A percentile compares a stretch with the other conserved stretches of the same genome.
These are phyloP conservation scores for Sungouiella thailandica DNA, from an alignment of 805 yeast species.

Conservation along the genomic window DNA sequence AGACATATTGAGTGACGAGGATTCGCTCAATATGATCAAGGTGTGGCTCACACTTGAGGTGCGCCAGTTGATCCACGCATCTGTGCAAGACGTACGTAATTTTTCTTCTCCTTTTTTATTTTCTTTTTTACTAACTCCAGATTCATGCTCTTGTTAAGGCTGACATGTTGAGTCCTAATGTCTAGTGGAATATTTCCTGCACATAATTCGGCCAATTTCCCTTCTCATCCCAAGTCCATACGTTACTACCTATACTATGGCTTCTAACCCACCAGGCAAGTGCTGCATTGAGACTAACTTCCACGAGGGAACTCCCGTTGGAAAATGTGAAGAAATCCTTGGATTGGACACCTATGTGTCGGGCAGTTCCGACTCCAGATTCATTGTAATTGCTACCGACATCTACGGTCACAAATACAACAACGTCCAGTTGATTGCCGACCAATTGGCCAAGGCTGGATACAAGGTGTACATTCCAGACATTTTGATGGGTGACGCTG, in stretches of 20 bases:
- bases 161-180: slow-evolving; percentile 43
- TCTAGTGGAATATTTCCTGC: too few relatives aligned
- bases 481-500: slow-evolving; percentile 47
- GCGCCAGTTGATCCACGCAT: slow-evolving; percentile 77
- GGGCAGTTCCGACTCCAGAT: slow-evolving; percentile 34
- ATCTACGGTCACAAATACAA: slow-evolving; percentile 56
- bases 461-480: slow-evolving; percentile 76
- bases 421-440: slow-evolving; percentile 62
- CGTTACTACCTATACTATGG: too few relatives aligned
- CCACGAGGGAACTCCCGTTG: slow-evolving; percentile 51
- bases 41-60: slow-evolving; percentile 91
- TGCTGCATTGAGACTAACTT: slow-evolving; percentile 41
- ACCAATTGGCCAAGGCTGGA: slow-evolving; percentile 55
- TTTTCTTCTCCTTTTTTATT: not conserved
- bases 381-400: slow-evolving; percentile 66
- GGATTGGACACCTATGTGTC: slow-evolving; percentile 36
- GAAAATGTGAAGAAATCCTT: slow-evolving; percentile 34
- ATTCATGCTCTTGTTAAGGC: slow-evolving; percentile 41
- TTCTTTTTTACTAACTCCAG: slow-evolving; percentile 19
- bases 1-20: slow-evolving; percentile 49
- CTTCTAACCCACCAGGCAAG: slow-evolving; percentile 48
- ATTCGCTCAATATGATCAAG: slow-evolving; percentile 74
- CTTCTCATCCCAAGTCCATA: too few relatives aligned
- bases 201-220: not conserved
- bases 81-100: slow-evolving; percentile 68